A percentile compares a stretch with the other conserved stretches of the same genome.
Evolutionary conservation across 164 flowering plant species (phyloP).

Genomic region (Vitis rupestris): DNA sequence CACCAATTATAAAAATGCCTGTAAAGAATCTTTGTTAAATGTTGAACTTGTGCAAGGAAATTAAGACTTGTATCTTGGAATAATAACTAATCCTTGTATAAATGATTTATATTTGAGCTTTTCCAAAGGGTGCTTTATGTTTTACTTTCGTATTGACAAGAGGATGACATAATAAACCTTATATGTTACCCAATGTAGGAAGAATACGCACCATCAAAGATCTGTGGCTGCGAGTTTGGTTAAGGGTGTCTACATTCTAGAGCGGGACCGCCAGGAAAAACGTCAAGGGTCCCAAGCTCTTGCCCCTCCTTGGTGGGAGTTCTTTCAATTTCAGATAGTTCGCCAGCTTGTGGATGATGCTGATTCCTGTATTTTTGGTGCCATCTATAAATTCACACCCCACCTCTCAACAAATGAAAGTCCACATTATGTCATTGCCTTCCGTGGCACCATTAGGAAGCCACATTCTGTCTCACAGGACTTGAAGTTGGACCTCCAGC

Average conservation of each 20-base stretch:
- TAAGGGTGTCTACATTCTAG: conserved; percentile 72
- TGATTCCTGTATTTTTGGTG: conserved; percentile 77
- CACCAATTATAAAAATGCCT: neutral
- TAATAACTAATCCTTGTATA: too few relatives aligned
- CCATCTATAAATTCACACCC: conserved; percentile 52
- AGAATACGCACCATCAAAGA: conserved; percentile 57
- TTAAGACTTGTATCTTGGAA: neutral
- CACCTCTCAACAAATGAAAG: conserved; percentile 20
- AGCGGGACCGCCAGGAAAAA: conserved; percentile 75
- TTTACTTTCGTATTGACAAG: neutral
- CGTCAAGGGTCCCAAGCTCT: conserved; percentile 60
- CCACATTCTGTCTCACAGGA: conserved; percentile 61
- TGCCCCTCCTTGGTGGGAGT: conserved; percentile 93
- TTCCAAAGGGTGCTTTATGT: neutral
- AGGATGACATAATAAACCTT: neutral
- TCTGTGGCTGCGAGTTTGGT: conserved; percentile 85
- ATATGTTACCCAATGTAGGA: conserved; percentile 39
- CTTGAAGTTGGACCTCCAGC: conserved; percentile 52
- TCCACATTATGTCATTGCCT: conserved; percentile 70
- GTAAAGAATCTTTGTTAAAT: neutral
- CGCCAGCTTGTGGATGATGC: conserved; percentile 59
- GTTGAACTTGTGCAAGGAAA: neutral
- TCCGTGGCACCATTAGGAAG: conserved; percentile 78
- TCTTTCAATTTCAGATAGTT: conserved; percentile 53
- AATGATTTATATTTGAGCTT: neutral